Evolutionary conservation across 306 rosid species (phyloP), one percentile per base, ranked within the genome.

Genomic region (Citrullus colocynthis): DNA sequence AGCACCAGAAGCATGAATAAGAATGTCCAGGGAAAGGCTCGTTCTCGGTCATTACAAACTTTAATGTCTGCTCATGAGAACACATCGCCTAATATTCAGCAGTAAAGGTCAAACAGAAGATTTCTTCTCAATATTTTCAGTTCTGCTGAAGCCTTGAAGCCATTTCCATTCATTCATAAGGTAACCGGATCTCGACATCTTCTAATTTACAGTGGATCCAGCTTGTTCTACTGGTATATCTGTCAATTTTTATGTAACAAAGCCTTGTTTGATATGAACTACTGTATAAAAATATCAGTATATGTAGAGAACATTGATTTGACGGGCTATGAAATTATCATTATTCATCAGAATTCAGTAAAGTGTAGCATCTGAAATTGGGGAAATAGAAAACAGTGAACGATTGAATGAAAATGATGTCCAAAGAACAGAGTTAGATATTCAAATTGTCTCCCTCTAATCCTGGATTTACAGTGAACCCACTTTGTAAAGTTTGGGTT

Each of bases 41-140:
- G 62, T 75, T 87, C 93, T 78, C 85, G 71, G 41, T 69, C 83
- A 66, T 77, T 91, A 78, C 84, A 75, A 66, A 81, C 91, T 72
- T 70, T 78, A 57, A 87, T 75, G 84, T 76, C 81, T 36, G 62
- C 85, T 81, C 91, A 67, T 48, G 96, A 95, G 90, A 94, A 92
- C 74, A 80, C 79, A 36, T 88, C 97, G 57, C 98, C 98, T 82
- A 92, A 91, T 77, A 88, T 94, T 87, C 93, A 83, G 82, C 78
- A 78, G n/a, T 82, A 59, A 79, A 57, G 16, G 56, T 42, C 74
- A 83, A 71, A 24, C 76, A 30, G 58, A 59, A 30, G 7, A 24
- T 24, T 48, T 4, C 76, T 21, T 45, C 56, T 41, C 74, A 41
- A 66, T 9, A 66, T n/a, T 39, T 41, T 66, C 17, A 41, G 15